Conservation (phyloP, 768 basidiomycete genomes). For the Peribolospora kevripleyi region DNA sequence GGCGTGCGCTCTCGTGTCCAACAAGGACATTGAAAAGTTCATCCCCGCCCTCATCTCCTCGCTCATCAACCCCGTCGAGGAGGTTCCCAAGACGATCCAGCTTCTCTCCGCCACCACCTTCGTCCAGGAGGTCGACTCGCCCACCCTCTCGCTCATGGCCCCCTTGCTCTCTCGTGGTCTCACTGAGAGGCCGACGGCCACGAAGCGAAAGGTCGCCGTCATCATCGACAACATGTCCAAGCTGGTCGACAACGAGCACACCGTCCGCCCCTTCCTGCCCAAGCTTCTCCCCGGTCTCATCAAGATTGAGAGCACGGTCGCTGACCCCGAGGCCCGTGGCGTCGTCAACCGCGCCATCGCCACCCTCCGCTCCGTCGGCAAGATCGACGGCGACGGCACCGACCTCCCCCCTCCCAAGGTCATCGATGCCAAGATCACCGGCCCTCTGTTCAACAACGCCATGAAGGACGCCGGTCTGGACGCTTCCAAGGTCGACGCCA, state of each 20-base stretch:
- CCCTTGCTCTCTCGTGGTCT: conserved; percentile 73
- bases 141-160: conserved; percentile 82
- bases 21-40: conserved; percentile 75
- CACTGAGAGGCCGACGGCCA: conserved; percentile 91
- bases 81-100: conserved; percentile 81
- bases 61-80: conserved; percentile 96
- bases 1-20: conserved; percentile 80
- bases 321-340: conserved; percentile 91
- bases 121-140: conserved; percentile 86
- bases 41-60: conserved; percentile 71
- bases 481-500: conserved; percentile 17
- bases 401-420: conserved; percentile 65
- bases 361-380: conserved; percentile 83
- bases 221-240: conserved; percentile 70
- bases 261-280: conserved; percentile 75
- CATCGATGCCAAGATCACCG: conserved; percentile 42
- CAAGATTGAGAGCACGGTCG: conserved; percentile 81
- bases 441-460: conserved; percentile 40
- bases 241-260: conserved; percentile 68
- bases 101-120: conserved; percentile 84
- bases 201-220: conserved; percentile 77
- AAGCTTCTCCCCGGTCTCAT: conserved; percentile 53
- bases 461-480: conserved; percentile 31
- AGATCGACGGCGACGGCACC: conserved; percentile 68
- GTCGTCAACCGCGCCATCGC: conserved; percentile 76